Conservation (phyloP, 2,329 filamentous ascomycete genomes). For the Exophiala aquamarina region DNA sequence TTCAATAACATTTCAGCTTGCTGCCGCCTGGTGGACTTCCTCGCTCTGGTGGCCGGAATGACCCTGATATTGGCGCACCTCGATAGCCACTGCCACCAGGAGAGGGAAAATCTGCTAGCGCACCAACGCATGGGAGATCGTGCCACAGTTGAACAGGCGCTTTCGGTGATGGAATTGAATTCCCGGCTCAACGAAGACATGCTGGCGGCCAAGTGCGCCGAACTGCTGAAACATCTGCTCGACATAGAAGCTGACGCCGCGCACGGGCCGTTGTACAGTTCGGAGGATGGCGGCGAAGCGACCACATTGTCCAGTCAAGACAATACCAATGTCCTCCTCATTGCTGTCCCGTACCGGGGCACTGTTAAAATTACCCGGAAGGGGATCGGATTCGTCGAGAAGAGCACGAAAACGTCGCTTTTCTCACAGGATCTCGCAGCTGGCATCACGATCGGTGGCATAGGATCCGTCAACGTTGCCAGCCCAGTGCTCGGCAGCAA, state of each 20-base stretch:
- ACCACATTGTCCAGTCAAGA: too few species aligned
- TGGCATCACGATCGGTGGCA: slow-evolving; percentile 7
- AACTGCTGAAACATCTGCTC: slow-evolving; percentile 37
- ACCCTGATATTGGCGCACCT: slow-evolving; percentile 31
- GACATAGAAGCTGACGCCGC: slow-evolving; percentile 39
- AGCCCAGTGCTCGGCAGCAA: too few species aligned
- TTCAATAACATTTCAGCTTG: slow-evolving; percentile 23
- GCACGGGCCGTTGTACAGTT: slow-evolving; percentile 25
- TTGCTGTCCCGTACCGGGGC: slow-evolving; percentile 47
- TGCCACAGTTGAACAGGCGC: slow-evolving; percentile 39
- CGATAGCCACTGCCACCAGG: slow-evolving; percentile 20
- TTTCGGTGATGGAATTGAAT: slow-evolving; percentile 37
- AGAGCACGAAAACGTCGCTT: neutral
- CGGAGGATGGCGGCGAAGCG: slow-evolving; percentile 19
- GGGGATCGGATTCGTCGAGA: slow-evolving; percentile 6
- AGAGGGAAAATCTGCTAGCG: slow-evolving; percentile 30
- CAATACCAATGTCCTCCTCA: slow-evolving; percentile 31
- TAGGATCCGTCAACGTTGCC: slow-evolving; percentile 1
- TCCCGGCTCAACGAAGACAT: slow-evolving; percentile 32
- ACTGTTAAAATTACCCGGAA: slow-evolving; percentile 37
- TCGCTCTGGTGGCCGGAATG: slow-evolving; percentile 30
- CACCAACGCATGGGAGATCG: slow-evolving; percentile 44
- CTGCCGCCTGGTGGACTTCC: slow-evolving; percentile 31
- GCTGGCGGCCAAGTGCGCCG: slow-evolving; percentile 32
- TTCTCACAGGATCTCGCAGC: neutral